Evolutionary conservation across 805 yeast species (phyloP), one percentile per base, ranked within the genome.

Genomic region (Saccharomycopsis amapae): DNA sequence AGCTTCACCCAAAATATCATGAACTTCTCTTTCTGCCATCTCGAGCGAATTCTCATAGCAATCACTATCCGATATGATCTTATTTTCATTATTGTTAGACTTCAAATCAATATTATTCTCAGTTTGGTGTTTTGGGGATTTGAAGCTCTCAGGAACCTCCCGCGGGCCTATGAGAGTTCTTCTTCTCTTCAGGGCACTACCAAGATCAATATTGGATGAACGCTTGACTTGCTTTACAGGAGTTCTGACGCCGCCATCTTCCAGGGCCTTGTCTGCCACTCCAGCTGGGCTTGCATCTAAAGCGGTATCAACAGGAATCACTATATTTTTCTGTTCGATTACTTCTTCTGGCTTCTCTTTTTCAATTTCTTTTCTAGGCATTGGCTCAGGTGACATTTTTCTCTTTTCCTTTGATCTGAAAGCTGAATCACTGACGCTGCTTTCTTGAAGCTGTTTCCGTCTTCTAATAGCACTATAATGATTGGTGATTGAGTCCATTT

Each of bases 141-240:
- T 47, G 37, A 48, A 45, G 17, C 45, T 40, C 6, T 22, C 42
- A 20, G 52, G 52, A 26, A 69, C 73, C 42, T 66, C 70, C 40
- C 74, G 55, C 39, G 71, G 69, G 50, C 71, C 70, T 31, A 66
- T 62, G 49, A 70, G 61, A 55, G 71, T 70, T 53, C 66, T 66
- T 58, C 71, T 70, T 26, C 75, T 43, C 39, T 50, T 50, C 18
- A 50, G 35, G 31, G 53, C 48, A 41, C 53, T 50, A 3, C 51
- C 42, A 10, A 48, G 22, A 12, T 44, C 41, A 25, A 43, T 38
- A 32, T 33, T 38, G 5, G 53, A 48, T 10, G 34, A 23, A 7
- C 53, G 19, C 36, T 50, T 50, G 12, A 30, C 20, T 23, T 39
- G 42, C 3, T 39, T 39, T 5, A 34, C 23, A 7, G 37, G 37